Percentiles rank a stretch among this genome's conserved stretches.
phyloP scores from a whole-genome alignment of 1,284 basidiomycete species.

The Coniferiporia weirii region DNA sequence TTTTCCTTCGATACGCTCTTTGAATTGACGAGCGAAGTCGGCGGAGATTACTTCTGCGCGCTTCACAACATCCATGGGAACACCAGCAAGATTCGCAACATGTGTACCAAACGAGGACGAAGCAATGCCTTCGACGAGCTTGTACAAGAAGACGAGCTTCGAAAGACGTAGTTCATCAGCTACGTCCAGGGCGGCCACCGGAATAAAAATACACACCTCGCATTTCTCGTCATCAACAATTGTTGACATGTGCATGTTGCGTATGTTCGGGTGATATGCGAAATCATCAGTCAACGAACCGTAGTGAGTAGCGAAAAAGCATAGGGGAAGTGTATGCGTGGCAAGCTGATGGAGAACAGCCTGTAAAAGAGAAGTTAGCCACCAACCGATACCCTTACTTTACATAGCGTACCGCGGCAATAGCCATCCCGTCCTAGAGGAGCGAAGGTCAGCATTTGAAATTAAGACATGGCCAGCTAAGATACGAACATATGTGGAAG shows the following conservation, averaged over 20 bases:
- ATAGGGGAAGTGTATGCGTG: constrained; percentile 82
- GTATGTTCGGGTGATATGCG: constrained; percentile 87
- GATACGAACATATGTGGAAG: constrained; percentile 70
- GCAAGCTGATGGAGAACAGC: constrained; percentile 92
- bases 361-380: constrained; percentile 28
- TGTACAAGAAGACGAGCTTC: constrained; percentile 89
- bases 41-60: constrained; percentile 84
- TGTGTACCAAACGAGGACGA: constrained; percentile 92
- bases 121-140: constrained; percentile 84
- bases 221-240: constrained; percentile 85
- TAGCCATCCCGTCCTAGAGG: constrained; percentile 88
- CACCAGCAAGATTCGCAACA: constrained; percentile 83
- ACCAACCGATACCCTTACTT: constrained; percentile 12
- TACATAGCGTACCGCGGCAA: constrained; percentile 63
- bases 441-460: constrained; percentile 23
- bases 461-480: not conserved
- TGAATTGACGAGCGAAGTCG: constrained; percentile 85
- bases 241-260: constrained; percentile 93
- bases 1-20: constrained; percentile 64
- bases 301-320: constrained; percentile 86
- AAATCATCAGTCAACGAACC: constrained; percentile 85
- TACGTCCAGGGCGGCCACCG: not conserved
- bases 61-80: constrained; percentile 74
- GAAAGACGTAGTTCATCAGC: constrained; percentile 12
- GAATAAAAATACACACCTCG: constrained; percentile 46